Percentiles rank a stretch among this genome's conserved stretches.
Conservation (phyloP, 2,329 filamentous ascomycete genomes). For the Fusarium albidum region DNA sequence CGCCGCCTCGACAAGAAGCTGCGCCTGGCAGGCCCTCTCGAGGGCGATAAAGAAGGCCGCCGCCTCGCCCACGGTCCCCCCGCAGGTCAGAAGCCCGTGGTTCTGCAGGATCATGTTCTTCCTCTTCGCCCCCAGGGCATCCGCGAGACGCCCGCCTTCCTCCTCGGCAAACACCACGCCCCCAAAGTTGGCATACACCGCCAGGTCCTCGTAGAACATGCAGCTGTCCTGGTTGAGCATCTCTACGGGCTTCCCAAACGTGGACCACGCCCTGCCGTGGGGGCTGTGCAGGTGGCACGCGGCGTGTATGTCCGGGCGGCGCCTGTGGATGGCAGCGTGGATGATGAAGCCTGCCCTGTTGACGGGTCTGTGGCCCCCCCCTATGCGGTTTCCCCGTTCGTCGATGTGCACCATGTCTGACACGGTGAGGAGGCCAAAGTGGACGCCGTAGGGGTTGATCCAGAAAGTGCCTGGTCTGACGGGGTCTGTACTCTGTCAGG, state of each 20-base stretch:
- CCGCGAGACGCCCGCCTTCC: constrained; percentile 69
- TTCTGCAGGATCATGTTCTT: constrained; percentile 73
- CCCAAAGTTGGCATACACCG: constrained; percentile 66
- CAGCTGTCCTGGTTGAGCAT: constrained; percentile 74
- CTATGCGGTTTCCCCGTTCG: constrained; percentile 64
- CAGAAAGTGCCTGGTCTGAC: constrained; percentile 47
- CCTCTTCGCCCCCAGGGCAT: constrained; percentile 63
- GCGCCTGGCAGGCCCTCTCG: constrained; percentile 72
- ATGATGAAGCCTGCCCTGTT: constrained; percentile 76
- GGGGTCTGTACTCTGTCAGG: constrained; percentile 41
- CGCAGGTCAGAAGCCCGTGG: constrained; percentile 74
- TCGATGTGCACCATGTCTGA: constrained; percentile 74
- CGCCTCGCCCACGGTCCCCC: constrained; percentile 74
- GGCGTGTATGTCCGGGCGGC: constrained; percentile 68
- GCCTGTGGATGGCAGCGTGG: constrained; percentile 70
- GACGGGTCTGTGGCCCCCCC: constrained; percentile 65
- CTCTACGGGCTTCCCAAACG: constrained; percentile 68
- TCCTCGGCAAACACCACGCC: constrained; percentile 63
- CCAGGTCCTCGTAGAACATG: constrained; percentile 68
- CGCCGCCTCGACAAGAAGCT: constrained; percentile 72
- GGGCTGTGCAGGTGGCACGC: constrained; percentile 72
- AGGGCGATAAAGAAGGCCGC: constrained; percentile 73
- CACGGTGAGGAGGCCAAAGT: constrained; percentile 71
- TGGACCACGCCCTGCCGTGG: constrained; percentile 71
- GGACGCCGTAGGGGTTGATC: constrained; percentile 67